These are phyloP conservation scores for Quillaja saponaria DNA, from an alignment of 306 rosid genomes.

Conservation along the genomic window DNA sequence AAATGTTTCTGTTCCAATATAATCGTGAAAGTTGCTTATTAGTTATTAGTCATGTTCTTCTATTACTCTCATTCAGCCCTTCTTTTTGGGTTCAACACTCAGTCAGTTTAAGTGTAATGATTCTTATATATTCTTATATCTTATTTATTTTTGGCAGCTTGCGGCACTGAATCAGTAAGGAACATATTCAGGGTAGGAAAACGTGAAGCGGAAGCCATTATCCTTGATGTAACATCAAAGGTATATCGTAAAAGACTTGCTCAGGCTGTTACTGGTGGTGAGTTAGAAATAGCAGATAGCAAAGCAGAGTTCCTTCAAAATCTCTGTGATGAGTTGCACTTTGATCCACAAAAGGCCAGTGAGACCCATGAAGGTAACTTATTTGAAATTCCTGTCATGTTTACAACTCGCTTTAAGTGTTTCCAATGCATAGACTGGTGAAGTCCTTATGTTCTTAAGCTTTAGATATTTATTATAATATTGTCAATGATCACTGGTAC, in stretches of 20 bases:
- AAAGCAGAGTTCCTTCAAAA: slow-evolving; percentile 95
- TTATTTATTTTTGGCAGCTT: slow-evolving; percentile 45
- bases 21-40: slow-evolving; percentile 9
- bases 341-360: slow-evolving; percentile 88
- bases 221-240: slow-evolving; percentile 73
- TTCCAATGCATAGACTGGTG: slow-evolving; percentile 1
- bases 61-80: background rate
- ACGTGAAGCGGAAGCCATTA: slow-evolving; percentile 82
- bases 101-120: background rate
- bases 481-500: slow-evolving; percentile 2
- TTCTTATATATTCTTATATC: slow-evolving; percentile 12
- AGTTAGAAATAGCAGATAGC: slow-evolving; percentile 86
- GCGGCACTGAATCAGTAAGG: slow-evolving; percentile 73
- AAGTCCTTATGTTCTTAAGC: slow-evolving; percentile 11
- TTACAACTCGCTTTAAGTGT: slow-evolving; percentile 17
- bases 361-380: slow-evolving; percentile 82
- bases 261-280: slow-evolving; percentile 66
- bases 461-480: slow-evolving; percentile 11
- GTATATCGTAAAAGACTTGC: slow-evolving; percentile 78
- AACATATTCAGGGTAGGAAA: slow-evolving; percentile 94
- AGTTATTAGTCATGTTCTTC: background rate
- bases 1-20: slow-evolving; percentile 17
- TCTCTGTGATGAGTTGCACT: slow-evolving; percentile 78
- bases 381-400: background rate
- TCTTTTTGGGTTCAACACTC: too few species aligned